These are phyloP conservation scores for Tuber borchii DNA, from an alignment of 495 filamentous ascomycete species.

Conservation along the genomic window DNA sequence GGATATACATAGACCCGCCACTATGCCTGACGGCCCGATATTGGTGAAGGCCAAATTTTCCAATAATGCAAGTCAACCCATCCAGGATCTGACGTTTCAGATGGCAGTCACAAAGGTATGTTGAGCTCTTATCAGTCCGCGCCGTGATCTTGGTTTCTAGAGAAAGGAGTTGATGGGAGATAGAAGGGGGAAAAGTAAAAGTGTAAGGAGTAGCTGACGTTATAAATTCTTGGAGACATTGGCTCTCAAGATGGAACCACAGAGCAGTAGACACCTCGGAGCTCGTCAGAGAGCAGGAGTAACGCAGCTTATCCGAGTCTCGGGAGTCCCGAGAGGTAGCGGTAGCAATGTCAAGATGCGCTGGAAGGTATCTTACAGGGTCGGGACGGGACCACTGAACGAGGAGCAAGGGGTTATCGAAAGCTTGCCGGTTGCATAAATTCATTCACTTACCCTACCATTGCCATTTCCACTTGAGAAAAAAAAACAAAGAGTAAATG, in stretches of 20 bases:
- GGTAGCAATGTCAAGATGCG: constrained; percentile 75
- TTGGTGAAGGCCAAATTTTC: constrained; percentile 63
- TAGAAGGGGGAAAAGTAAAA: background rate
- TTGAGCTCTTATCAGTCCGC: constrained; percentile 4
- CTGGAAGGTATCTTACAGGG: constrained; percentile 75
- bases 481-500: constrained; percentile 1
- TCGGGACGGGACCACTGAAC: constrained; percentile 55
- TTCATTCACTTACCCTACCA: background rate
- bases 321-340: constrained; percentile 62
- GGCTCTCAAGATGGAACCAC: constrained; percentile 71
- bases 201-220: constrained; percentile 12
- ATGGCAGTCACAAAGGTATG: constrained; percentile 86
- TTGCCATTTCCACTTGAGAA: background rate
- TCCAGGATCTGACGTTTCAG: constrained; percentile 81
- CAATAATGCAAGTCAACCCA: constrained; percentile 62
- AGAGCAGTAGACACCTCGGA: constrained; percentile 66
- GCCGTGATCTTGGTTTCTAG: background rate
- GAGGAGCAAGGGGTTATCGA: constrained; percentile 86
- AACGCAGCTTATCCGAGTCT: constrained; percentile 71
- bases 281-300: constrained; percentile 71
- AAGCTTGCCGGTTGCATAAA: constrained; percentile 63
- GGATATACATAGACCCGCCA: constrained; percentile 49
- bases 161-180: background rate
- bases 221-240: constrained; percentile 54
- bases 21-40: constrained; percentile 50